These are phyloP conservation scores for Moniliella sp. DNA, from an alignment of 1,284 basidiomycete species.

Conservation along the genomic window DNA sequence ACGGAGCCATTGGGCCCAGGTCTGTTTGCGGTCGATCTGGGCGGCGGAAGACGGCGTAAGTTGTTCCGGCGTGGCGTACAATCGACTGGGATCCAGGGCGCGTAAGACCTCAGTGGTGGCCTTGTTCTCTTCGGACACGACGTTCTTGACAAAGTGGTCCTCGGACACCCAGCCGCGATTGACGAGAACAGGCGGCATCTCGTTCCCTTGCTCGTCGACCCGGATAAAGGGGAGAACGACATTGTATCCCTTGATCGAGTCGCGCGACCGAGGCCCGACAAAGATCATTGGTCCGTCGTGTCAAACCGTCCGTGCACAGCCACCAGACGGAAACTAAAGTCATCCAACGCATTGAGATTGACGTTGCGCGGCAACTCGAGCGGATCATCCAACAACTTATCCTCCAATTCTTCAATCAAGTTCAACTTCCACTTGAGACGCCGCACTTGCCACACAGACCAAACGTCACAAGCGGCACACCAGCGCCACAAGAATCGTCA, in stretches of 20 bases:
- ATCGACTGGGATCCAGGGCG: too few relatives aligned
- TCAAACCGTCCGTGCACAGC: constrained; percentile 37
- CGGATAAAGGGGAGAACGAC: constrained; percentile 65
- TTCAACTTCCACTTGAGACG: constrained; percentile 83
- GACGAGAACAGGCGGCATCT: constrained; percentile 33
- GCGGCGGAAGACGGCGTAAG: too few relatives aligned
- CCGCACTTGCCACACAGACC: constrained; percentile 82
- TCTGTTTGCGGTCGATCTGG: too few relatives aligned
- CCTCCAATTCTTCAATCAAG: constrained; percentile 78
- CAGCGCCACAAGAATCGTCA: constrained; percentile 48
- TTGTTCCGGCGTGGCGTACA: too few relatives aligned
- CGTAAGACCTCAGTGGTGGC: neutral
- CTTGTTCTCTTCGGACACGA: constrained; percentile 11
- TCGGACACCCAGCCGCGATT: constrained; percentile 64
- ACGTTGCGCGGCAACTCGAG: constrained; percentile 59
- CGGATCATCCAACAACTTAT: constrained; percentile 62
- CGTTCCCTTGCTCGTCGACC: constrained; percentile 38
- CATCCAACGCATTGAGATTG: constrained; percentile 38
- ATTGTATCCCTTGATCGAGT: constrained; percentile 67
- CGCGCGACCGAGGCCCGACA: constrained; percentile 61
- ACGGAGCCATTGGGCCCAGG: neutral
- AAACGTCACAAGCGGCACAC: constrained; percentile 80
- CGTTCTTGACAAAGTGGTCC: constrained; percentile 33
- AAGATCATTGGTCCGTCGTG: constrained; percentile 46
- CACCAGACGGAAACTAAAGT: constrained; percentile 23